Conservation (phyloP, 169 alveolate species). For the Amoebophrya sp. region DNA sequence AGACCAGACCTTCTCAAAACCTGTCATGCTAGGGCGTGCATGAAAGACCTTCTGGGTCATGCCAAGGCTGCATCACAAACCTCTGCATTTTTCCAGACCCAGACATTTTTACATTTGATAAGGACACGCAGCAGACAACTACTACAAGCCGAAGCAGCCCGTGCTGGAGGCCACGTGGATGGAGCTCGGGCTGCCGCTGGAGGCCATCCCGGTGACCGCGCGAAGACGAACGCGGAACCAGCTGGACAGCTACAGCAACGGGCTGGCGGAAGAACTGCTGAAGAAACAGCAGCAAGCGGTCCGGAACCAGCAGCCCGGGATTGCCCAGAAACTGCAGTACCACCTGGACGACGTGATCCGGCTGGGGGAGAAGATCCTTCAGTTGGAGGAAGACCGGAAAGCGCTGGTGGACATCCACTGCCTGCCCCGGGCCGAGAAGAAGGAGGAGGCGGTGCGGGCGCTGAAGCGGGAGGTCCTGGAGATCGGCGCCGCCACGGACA, state of each 20-base stretch:
- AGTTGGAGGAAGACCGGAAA: not conserved
- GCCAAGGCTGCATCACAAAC: no score
- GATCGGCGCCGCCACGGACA: not conserved
- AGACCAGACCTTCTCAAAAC: no score
- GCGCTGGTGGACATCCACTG: not conserved
- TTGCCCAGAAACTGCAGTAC: not conserved
- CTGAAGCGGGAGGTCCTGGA: conserved; percentile 5
- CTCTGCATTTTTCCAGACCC: no score
- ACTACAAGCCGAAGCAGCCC: not conserved
- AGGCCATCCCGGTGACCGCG: not conserved
- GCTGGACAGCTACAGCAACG: not conserved
- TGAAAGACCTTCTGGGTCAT: no score
- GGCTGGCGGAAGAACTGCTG: not conserved
- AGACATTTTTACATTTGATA: no score
- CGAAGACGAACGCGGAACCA: not conserved
- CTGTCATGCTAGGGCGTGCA: no score
- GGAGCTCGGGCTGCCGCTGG: conserved; percentile 8
- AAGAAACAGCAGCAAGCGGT: not conserved
- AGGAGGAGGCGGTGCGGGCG: not conserved
- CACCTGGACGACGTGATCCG: not conserved
- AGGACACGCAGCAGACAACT: not conserved
- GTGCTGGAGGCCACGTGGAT: not conserved
- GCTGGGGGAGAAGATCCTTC: not conserved
- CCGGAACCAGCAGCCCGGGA: not conserved
- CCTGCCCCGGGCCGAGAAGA: not conserved